phyloP scores from a whole-genome alignment of 164 flowering plant genomes.

The Nymphaea colorata region DNA sequence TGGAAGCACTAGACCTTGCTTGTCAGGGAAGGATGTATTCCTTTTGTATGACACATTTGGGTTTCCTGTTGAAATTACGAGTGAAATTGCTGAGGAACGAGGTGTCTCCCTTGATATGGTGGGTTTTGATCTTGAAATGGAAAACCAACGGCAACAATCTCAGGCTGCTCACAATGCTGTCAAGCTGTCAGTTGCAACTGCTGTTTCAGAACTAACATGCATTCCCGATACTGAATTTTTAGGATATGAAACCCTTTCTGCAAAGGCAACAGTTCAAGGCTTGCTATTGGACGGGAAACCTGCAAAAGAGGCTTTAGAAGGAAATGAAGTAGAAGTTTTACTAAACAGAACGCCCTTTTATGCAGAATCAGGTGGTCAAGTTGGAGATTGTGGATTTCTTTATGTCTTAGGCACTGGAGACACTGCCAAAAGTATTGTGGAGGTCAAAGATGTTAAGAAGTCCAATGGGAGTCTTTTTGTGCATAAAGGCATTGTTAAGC shows the following conservation, averaged over 20 bases:
- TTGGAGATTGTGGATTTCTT: conserved; percentile 72
- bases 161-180: conserved; percentile 86
- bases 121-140: conserved; percentile 77
- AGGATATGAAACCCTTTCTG: conserved; percentile 70
- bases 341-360: conserved; percentile 79
- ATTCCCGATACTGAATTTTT: conserved; percentile 71
- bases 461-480: conserved; percentile 65
- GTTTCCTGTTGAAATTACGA: conserved; percentile 85
- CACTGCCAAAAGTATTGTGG: conserved; percentile 38
- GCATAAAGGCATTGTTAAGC: conserved; percentile 67
- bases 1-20: conserved; percentile 30
- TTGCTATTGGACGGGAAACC: conserved; percentile 71
- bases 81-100: conserved; percentile 72
- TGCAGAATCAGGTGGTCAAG: conserved; percentile 98
- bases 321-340: conserved; percentile 75
- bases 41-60: conserved; percentile 87
- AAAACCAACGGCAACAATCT: conserved; percentile 75
- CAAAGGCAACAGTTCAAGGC: conserved; percentile 57
- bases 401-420: conserved; percentile 31
- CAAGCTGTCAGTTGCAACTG: conserved; percentile 59
- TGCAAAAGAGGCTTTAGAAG: conserved; percentile 51
- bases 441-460: conserved; percentile 75
- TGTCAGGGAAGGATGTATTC: conserved; percentile 88
- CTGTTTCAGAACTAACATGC: conserved; percentile 23
- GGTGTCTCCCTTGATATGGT: conserved; percentile 68